Evolutionary conservation across 129 eudicot genomes (phyloP), one percentile per base, ranked within the genome.

Genomic region (Glebionis coronaria): DNA sequence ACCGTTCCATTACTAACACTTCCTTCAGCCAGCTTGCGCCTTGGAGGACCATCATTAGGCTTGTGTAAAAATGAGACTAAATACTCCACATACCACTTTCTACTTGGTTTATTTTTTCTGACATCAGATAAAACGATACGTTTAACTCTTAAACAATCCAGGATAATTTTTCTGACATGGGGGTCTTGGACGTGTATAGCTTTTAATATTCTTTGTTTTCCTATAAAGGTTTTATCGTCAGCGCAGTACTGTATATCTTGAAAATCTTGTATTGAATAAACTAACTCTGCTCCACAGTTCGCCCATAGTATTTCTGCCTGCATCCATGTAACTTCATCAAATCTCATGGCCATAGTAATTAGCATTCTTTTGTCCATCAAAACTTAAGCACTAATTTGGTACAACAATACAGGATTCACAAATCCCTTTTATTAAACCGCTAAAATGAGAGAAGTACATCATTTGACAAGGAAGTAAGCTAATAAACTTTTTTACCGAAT

Each of bases 301-400:
- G 19, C 68, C 81, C 79, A 75, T 56, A 86, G 73, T 21, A 82
- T 70, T 75, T 94, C 87, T 49, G 77, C 95, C 97, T 94, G 88
- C 88, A 80, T 27, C 61, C 69, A 44, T 21, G 65, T 16, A 70
- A 68, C 57, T 49, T 38, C 42, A 80, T 81, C 67, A 68, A 56
- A 73, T 55, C 56, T 25, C 51, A 65, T n/a, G 12, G 40, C 40
- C 40, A 31, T 31, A 31, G 40, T 31, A 31, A 31, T 31, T 31
- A 13, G 9, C 40, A 31, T 31, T 31, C 40, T 31, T 52, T 6
- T 7, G 29, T 23, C 56, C 9, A 28, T 58, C 63, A 58, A 31
- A 29, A 63, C 23, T 64, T 45, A 2, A 64, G 42, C 12, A 53
- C 57, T 4, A 18, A 53, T 19, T 18, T 4, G 27, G 57, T 53